Conservation (phyloP, 352 stramenopile genomes). For the Plasmopara muralis region DNA sequence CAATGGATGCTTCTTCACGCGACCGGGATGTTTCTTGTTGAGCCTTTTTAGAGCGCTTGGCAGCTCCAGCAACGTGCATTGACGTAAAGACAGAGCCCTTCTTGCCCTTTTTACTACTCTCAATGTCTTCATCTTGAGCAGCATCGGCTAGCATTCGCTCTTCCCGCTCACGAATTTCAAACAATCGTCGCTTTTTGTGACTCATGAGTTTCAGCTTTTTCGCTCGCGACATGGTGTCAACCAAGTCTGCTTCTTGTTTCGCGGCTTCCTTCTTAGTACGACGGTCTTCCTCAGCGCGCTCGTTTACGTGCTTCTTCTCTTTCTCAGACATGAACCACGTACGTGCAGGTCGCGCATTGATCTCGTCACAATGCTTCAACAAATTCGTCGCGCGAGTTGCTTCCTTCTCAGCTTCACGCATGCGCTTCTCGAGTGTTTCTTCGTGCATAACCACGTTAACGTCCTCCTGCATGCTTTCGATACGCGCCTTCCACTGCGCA, state of each 20-base stretch:
- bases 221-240: conserved; percentile 41
- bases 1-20: conserved; percentile 73
- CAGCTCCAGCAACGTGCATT: conserved; percentile 66
- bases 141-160: conserved; percentile 71
- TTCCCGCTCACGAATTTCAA: conserved; percentile 81
- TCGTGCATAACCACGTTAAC: conserved; percentile 81
- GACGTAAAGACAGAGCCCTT: conserved; percentile 66
- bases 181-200: conserved; percentile 80
- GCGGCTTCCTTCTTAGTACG: conserved; percentile 34
- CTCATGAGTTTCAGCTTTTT: conserved; percentile 83
- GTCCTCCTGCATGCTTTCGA: conserved; percentile 76
- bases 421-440: conserved; percentile 85
- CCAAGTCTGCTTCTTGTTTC: conserved; percentile 26
- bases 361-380: conserved; percentile 88
- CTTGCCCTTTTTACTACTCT: conserved; percentile 31
- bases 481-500: conserved; percentile 78
- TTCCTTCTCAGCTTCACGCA: conserved; percentile 87
- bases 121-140: conserved; percentile 30
- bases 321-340: conserved; percentile 91
- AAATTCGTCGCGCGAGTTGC: conserved; percentile 86
- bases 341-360: conserved; percentile 72
- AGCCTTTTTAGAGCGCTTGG: conserved; percentile 80
- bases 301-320: conserved; percentile 81
- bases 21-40: conserved; percentile 41
- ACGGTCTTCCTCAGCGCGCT: conserved; percentile 64